Evolutionary conservation across 257 asterid genomes (phyloP).

Genomic region (Apocynum venetum): DNA sequence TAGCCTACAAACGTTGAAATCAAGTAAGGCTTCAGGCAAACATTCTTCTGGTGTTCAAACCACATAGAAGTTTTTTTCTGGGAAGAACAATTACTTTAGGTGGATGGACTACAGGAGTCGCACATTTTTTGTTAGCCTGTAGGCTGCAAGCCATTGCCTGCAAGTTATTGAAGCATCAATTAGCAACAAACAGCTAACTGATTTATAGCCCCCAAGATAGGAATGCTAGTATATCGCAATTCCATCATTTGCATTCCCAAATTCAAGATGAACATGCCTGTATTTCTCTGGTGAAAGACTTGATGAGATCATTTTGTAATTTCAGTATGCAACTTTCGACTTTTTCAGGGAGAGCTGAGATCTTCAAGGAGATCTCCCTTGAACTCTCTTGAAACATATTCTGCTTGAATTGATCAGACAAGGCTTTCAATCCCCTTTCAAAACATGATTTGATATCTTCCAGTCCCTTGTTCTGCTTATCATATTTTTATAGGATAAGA

Average conservation of each 20-base stretch:
- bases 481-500: constrained; percentile 25
- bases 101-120: constrained; percentile 29
- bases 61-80: constrained; percentile 19
- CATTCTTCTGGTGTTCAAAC: constrained; percentile 20
- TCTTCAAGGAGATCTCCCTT: constrained; percentile 35
- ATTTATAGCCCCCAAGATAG: background rate
- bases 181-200: constrained; percentile 23
- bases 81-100: constrained; percentile 38
- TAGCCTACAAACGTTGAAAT: constrained; percentile 42
- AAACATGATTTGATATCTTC: constrained; percentile 66
- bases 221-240: background rate
- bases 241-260: background rate
- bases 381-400: constrained; percentile 38
- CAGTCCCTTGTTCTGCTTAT: constrained; percentile 66
- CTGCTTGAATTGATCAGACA: constrained; percentile 54
- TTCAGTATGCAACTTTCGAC: constrained; percentile 47
- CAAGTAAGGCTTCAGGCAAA: constrained; percentile 15
- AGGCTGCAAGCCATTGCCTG: constrained; percentile 54
- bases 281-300: constrained; percentile 52
- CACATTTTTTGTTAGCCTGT: constrained; percentile 38
- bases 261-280: constrained; percentile 46
- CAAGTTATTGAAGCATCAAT: constrained; percentile 26
- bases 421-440: constrained; percentile 45
- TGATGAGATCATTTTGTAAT: constrained; percentile 44
- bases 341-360: constrained; percentile 53